Evolutionary conservation across 768 basidiomycete species (phyloP).

Genomic region (Butyriboletus loyo): DNA sequence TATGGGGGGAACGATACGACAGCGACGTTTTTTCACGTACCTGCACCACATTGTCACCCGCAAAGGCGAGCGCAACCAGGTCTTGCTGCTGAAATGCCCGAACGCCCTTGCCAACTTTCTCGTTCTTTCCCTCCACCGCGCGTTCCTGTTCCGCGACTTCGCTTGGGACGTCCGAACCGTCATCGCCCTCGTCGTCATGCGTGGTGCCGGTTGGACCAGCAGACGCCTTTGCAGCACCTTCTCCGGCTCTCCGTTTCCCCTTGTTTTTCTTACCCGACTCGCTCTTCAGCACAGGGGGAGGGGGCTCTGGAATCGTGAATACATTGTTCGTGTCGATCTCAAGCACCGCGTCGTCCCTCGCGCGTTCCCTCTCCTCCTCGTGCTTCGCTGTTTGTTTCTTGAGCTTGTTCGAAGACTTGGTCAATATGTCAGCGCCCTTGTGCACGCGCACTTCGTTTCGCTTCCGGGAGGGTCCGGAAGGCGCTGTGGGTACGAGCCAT

Average conservation of each 20-base stretch:
- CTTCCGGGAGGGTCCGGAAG: constrained; percentile 57
- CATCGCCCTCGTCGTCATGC: constrained; percentile 17
- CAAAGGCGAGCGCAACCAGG: constrained; percentile 91
- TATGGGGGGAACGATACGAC: not conserved
- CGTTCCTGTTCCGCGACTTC: constrained; percentile 72
- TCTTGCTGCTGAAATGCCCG: constrained; percentile 88
- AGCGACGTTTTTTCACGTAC: constrained; percentile 41
- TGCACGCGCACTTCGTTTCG: constrained; percentile 70
- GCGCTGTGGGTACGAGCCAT: constrained; percentile 59
- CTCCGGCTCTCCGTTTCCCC: constrained; percentile 10
- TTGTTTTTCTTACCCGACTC: constrained; percentile 12
- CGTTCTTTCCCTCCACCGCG: constrained; percentile 41
- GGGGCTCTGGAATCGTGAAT: constrained; percentile 16
- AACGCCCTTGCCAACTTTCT: constrained; percentile 42
- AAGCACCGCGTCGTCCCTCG: constrained; percentile 70
- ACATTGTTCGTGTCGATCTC: constrained; percentile 55
- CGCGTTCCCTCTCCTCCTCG: constrained; percentile 54
- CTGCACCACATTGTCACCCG: constrained; percentile 93
- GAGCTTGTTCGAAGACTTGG: constrained; percentile 73
- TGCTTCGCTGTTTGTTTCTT: constrained; percentile 61
- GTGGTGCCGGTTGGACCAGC: constrained; percentile 4
- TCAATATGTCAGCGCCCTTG: constrained; percentile 57
- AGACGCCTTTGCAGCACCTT: not conserved
- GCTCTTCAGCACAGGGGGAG: not conserved
- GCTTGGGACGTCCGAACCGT: constrained; percentile 55